Evolutionary conservation across 805 yeast species (phyloP), one percentile per base, ranked within the genome.

Genomic region (Nakazawaea sp.): DNA sequence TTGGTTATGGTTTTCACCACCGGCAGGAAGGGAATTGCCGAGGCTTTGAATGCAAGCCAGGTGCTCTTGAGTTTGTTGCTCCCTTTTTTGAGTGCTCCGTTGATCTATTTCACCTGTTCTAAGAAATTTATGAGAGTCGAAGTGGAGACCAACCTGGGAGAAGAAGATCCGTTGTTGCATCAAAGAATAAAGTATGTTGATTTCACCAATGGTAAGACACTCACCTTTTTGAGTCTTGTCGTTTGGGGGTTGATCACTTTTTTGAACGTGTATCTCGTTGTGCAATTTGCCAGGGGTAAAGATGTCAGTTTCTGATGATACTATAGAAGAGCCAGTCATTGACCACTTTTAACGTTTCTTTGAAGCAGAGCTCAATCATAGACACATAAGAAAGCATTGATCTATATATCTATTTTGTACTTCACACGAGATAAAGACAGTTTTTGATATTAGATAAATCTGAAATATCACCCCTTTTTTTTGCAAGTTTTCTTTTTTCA

Each of bases 61-160:
- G 88, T 86, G 17, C 75, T 82, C 1, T 62, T 86, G 31, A 83
- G 95, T 1, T 69, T 86, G 32, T 63, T 86, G 33, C 65, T 86
- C 38, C 95, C 95, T 6, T 80, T 86, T 43, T 62, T 86, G 38
- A 75, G 85, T 5, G 88, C 90, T 1, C 95, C 95, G 4, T 62
- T 86, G 53, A 75, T 86, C 34, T 85, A 76, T 50, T 79, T 86
- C 56, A 86, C 96, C 1, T 73, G 84, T 38, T 63, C 64, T 30
- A 76, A 72, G 49, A 62, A 70, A 21, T 67, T 56, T 26, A 61
- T 61, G 66, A 46, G 47, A 25, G 61, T 59, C 16, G 48, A 51
- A 23, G 35, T 46, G 8, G 19, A n/a, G 4, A 8, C 13, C n/a
- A 30, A 28, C 4, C 50, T 38, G n/a, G 42, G 32, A 25, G 41